Evolutionary conservation across 345 rosid species (phyloP), one percentile per base, ranked within the genome.

Genomic region (Odontarrhena argentea): DNA sequence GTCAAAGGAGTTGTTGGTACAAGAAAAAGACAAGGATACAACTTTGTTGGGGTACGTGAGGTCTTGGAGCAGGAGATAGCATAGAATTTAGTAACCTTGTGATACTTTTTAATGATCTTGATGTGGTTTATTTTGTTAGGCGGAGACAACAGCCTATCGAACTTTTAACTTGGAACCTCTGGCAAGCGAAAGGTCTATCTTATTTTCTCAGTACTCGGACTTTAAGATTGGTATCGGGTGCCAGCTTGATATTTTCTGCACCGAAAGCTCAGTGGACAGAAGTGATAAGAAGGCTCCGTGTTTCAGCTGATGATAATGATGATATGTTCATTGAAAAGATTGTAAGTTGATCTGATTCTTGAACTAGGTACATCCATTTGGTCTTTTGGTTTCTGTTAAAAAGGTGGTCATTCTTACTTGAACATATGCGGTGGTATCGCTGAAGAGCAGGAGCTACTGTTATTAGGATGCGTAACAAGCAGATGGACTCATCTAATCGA

Each of bases 131-230:
- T 12, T 41, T 43, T 36, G 13, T 9, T 65, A 75, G 71, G 2
- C 10, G 38, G n/a, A 42, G 51, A 43, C 67, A 83, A 15, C 76
- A 65, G 65, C 65, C 73, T 66, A 75, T 79, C 37, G 84, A 78
- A 48, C 46, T 74, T 68, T 67, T 69, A 6, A 83, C 81, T 52
- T 84, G 90, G 87, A 77, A 82, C 63, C 24, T 1, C 9, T 87
- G 95, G 98, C 86, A 83, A 76, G 74, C 84, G 43, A 81, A 48
- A 62, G 76, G 76, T 50, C 45, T 92, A 38, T 62, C 81, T 5
- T 89, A 89, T 84, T 84, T 89, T 69, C 79, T 89, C 8, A 76
- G 85, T 59, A 82, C 76, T 69, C 81, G 87, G 82, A 89, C 95
- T 28, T 50, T 86, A 37, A 80, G 87, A 65, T 61, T 89, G 81